A percentile compares a stretch with the other conserved stretches of the same genome.
phyloP scores from a whole-genome alignment of 805 yeast genomes.

The Monosporozyma aerobia region DNA sequence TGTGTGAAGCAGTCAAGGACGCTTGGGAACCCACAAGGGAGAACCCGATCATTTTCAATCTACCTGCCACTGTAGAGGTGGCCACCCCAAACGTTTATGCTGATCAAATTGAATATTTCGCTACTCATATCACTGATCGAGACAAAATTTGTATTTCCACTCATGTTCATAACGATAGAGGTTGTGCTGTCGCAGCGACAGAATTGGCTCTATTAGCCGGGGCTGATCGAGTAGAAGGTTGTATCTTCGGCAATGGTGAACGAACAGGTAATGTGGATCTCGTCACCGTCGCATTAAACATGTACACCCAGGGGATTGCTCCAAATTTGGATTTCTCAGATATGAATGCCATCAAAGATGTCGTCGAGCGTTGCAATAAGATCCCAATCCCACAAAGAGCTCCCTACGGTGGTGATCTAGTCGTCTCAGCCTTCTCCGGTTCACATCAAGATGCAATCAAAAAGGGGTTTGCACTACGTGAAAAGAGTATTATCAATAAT shows the following conservation, averaged over 20 bases:
- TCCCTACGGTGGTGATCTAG: conserved; percentile 76
- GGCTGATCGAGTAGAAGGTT: conserved; percentile 80
- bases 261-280: conserved; percentile 81
- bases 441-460: conserved; percentile 85
- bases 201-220: conserved; percentile 78
- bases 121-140: conserved; percentile 54
- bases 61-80: conserved; percentile 82
- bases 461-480: conserved; percentile 54
- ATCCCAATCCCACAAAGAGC: conserved; percentile 73
- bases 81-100: conserved; percentile 75
- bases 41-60: conserved; percentile 65
- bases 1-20: conserved; percentile 68
- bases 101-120: conserved; percentile 72
- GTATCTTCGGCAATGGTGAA: conserved; percentile 80
- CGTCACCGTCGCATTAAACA: conserved; percentile 66
- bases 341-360: conserved; percentile 53
- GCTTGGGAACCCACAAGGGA: conserved; percentile 66
- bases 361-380: conserved; percentile 72
- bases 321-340: conserved; percentile 69
- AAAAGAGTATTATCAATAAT: conserved; percentile 31
- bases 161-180: conserved; percentile 80
- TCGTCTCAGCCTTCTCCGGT: conserved; percentile 77
- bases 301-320: conserved; percentile 71
- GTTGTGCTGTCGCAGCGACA: conserved; percentile 81
- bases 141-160: conserved; percentile 66